phyloP scores from a whole-genome alignment of 2,329 filamentous ascomycete species.

The Penicillium freii region DNA sequence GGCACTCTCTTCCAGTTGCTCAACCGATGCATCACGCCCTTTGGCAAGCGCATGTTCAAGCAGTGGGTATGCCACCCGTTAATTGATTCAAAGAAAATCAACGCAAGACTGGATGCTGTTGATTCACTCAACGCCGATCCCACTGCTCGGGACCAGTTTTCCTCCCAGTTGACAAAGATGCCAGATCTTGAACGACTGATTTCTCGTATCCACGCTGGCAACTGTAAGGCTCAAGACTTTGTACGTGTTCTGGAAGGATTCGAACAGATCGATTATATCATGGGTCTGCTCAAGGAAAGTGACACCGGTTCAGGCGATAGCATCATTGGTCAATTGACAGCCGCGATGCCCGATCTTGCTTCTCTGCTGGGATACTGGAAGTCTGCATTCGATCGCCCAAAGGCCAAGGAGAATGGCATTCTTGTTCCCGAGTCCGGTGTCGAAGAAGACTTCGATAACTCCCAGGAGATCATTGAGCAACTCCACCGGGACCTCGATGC shows the following conservation, averaged over 20 bases:
- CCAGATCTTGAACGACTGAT: conserved; percentile 92
- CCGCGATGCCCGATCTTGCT: conserved; percentile 79
- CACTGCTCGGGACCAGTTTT: conserved; percentile 79
- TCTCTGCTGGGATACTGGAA: conserved; percentile 80
- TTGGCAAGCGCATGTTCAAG: conserved; percentile 91
- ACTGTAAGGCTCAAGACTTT: conserved; percentile 90
- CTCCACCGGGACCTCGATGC: conserved; percentile 71
- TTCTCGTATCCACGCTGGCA: conserved; percentile 87
- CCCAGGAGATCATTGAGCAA: conserved; percentile 70
- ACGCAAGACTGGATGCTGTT: conserved; percentile 89
- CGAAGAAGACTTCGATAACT: conserved; percentile 87
- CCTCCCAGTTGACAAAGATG: conserved; percentile 82
- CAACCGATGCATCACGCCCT: conserved; percentile 92
- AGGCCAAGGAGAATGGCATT: conserved; percentile 74
- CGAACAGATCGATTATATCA: conserved; percentile 95
- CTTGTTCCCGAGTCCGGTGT: conserved; percentile 83
- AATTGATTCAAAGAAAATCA: conserved; percentile 81
- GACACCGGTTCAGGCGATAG: conserved; percentile 62
- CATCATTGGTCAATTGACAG: conserved; percentile 78
- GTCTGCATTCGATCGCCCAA: conserved; percentile 80
- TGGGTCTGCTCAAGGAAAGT: conserved; percentile 72
- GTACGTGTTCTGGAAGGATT: conserved; percentile 91
- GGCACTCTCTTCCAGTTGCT: conserved; percentile 88
- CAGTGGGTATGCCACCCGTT: conserved; percentile 98
- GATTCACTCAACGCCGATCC: conserved; percentile 85